Evolutionary conservation across 306 rosid genomes (phyloP), one percentile per base, ranked within the genome.

Genomic region (Castanopsis chinensis): DNA sequence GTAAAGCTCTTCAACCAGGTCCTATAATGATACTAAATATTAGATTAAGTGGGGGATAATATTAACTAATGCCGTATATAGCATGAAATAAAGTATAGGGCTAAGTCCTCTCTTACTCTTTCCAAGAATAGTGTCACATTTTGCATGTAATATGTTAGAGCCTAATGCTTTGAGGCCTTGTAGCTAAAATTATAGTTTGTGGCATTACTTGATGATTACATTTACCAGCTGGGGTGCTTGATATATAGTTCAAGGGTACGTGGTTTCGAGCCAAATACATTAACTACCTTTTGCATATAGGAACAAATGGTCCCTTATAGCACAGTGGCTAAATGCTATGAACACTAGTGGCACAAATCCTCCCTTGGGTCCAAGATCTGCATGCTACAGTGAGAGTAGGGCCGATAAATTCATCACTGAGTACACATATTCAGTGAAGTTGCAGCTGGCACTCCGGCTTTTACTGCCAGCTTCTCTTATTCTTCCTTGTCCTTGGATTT

Each of bases 281-380:
- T 51, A 51, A 41, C 17, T 49, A 49, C 45, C 53, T 30, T 37
- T n/a, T 43, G 53, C 54, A 67, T 19, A 41, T 41, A 73, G 21
- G 35, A 57, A 54, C 43, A 37, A 82, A 83, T 78, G 85, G 86
- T 79, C 85, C 83, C 71, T 14, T 61, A 17, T 51, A 68, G 35
- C 30, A 43, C 72, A 54, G 41, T 51, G 70, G 28, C 64, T 41
- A 18, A 65, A 55, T 49, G 86, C 79, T 75, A 79, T 80, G 74
- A 82, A 86, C 77, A 76, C 73, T 77, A 79, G 84, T 84, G 88
- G 84, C 81, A 71, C 83, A 56, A 23, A 70, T 79, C 71, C 18
- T 74, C 41, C 74, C 78, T 58, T 65, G 32, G 56, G 55, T 69
- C 83, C 85, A 69, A 58, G 82, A 84, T 69, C 86, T 86, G 82